Conservation (phyloP, 768 basidiomycete genomes). For the Pisolithus tinctorius region DNA sequence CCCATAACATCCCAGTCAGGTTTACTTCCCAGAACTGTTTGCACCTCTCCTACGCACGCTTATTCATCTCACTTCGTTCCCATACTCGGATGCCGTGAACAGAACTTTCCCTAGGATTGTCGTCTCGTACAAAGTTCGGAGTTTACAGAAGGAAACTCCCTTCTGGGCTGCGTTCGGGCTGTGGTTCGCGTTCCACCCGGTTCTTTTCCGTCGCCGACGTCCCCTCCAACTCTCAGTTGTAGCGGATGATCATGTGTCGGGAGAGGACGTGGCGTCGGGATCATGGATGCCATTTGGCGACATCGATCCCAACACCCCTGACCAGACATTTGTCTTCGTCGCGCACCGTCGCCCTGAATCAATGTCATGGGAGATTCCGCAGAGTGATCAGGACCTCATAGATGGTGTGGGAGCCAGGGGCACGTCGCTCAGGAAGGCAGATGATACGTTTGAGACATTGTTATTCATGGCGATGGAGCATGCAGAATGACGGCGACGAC, state of each 20-base stretch:
- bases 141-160: conserved; percentile 59
- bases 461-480: conserved; percentile 35
- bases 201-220: conserved; percentile 30
- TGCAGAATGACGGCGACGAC: not conserved
- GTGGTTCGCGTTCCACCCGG: conserved; percentile 64
- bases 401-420: conserved; percentile 49
- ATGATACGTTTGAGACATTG: conserved; percentile 69
- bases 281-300: conserved; percentile 39
- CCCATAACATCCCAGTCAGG: conserved; percentile 32
- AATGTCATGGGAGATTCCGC: conserved; percentile 47
- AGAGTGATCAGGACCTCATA: conserved; percentile 48
- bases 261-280: not conserved
- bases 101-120: conserved; percentile 33
- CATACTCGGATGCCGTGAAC: conserved; percentile 23
- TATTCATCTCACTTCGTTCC: conserved; percentile 59
- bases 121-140: conserved; percentile 75
- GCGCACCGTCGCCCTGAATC: conserved; percentile 56
- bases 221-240: too few relatives aligned
- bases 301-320: conserved; percentile 22
- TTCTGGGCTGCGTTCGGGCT: conserved; percentile 81
- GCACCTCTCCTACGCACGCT: conserved; percentile 72
- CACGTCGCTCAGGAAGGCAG: conserved; percentile 38
- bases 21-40: conserved; percentile 82
- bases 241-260: not conserved
- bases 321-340: conserved; percentile 53